Conservation (phyloP, 352 stramenopile species). For the Globisporangium spinosum region DNA sequence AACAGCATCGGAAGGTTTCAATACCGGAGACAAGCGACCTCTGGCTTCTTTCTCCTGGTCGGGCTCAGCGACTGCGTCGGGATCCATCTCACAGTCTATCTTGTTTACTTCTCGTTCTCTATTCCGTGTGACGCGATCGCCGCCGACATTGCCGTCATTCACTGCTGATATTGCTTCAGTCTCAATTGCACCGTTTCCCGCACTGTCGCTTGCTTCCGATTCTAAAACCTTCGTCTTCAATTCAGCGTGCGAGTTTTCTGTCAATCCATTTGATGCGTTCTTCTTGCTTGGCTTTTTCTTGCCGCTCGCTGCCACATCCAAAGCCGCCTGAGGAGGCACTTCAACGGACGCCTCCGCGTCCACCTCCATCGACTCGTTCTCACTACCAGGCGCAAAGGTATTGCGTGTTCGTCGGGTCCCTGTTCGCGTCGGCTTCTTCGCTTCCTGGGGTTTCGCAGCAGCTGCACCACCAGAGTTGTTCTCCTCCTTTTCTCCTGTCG, state of each 20-base stretch:
- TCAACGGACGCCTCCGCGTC: constrained; percentile 4
- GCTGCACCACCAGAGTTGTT: background rate
- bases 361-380: constrained; percentile 8
- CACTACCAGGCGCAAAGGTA: background rate
- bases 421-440: background rate
- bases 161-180: background rate
- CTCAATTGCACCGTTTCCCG: background rate
- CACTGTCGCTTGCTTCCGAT: background rate
- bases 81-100: background rate
- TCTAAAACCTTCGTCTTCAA: background rate
- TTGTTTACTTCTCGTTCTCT: background rate
- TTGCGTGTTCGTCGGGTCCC: constrained; percentile 8
- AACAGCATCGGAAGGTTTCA: background rate
- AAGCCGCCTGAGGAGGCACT: background rate
- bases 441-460: background rate
- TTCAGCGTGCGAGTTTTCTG: background rate
- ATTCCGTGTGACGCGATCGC: background rate
- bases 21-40: background rate
- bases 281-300: constrained; percentile 4
- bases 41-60: constrained; percentile 8
- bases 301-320: background rate
- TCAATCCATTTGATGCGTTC: background rate
- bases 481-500: background rate
- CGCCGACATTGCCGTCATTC: background rate
- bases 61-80: background rate